Evolutionary conservation across 2,329 filamentous ascomycete genomes (phyloP).

Genomic region (Clarireedia paspali): DNA sequence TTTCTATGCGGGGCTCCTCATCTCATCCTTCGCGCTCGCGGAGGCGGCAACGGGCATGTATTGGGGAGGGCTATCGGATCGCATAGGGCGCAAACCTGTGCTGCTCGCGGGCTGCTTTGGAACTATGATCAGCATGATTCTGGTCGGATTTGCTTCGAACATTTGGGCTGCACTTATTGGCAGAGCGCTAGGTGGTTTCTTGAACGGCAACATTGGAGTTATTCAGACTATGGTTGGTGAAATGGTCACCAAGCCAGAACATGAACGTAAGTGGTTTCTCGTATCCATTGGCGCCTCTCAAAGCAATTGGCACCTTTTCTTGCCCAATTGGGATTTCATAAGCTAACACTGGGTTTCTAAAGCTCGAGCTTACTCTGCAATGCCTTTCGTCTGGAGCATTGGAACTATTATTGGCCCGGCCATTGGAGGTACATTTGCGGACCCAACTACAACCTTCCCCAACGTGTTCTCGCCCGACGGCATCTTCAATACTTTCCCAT

Average conservation of each 20-base stretch:
- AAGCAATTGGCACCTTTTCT: not conserved
- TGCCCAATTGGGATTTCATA: not conserved
- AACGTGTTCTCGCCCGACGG: constrained; percentile 56
- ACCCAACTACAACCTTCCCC: constrained; percentile 69
- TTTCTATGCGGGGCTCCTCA: constrained; percentile 81
- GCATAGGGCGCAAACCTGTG: constrained; percentile 77
- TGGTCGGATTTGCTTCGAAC: constrained; percentile 75
- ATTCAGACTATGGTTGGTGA: constrained; percentile 86
- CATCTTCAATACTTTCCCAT: constrained; percentile 73
- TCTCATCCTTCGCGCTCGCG: constrained; percentile 76
- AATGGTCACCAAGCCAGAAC: constrained; percentile 55
- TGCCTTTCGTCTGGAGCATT: constrained; percentile 91
- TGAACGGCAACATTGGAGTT: constrained; percentile 89
- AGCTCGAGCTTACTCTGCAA: constrained; percentile 74
- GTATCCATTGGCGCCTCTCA: not conserved
- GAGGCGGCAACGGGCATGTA: constrained; percentile 81
- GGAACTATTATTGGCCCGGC: constrained; percentile 85
- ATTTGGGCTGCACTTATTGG: constrained; percentile 78
- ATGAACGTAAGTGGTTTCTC: constrained; percentile 11
- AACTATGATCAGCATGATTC: constrained; percentile 73
- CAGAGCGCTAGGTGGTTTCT: constrained; percentile 66
- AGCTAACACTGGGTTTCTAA: constrained; percentile 1
- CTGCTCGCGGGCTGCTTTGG: constrained; percentile 74
- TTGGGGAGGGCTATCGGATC: constrained; percentile 79
- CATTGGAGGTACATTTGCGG: constrained; percentile 80